Conservation (phyloP, 352 stramenopile species). For the Globisporangium spinosum region DNA sequence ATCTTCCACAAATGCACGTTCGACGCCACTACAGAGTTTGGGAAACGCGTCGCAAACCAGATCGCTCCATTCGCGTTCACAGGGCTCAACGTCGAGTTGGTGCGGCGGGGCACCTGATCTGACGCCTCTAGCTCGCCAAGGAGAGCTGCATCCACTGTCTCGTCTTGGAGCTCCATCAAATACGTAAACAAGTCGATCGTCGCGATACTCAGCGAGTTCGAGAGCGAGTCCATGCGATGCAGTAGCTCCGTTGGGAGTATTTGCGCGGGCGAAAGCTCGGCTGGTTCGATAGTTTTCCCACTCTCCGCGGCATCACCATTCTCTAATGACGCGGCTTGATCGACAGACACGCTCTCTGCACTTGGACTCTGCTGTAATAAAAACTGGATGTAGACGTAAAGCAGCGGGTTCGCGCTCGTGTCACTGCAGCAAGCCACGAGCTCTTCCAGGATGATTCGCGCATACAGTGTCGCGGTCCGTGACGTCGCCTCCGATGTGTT, state of each 20-base stretch:
- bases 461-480: slow-evolving; percentile 67
- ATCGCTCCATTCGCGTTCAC: slow-evolving; percentile 43
- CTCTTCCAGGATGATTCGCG: slow-evolving; percentile 77
- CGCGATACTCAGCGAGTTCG: slow-evolving; percentile 70
- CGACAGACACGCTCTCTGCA: background rate
- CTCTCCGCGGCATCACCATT: background rate
- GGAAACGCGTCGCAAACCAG: slow-evolving; percentile 81
- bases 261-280: slow-evolving; percentile 17
- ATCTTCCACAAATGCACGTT: slow-evolving; percentile 85
- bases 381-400: slow-evolving; percentile 78
- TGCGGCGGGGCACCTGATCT: background rate
- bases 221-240: slow-evolving; percentile 78
- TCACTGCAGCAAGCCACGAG: slow-evolving; percentile 66
- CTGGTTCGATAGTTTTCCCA: background rate
- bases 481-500: slow-evolving; percentile 65
- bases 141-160: slow-evolving; percentile 52
- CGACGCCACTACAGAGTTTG: slow-evolving; percentile 65
- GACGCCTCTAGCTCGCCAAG: slow-evolving; percentile 26
- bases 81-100: slow-evolving; percentile 21
- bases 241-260: slow-evolving; percentile 67
- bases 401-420: slow-evolving; percentile 67
- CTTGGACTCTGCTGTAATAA: slow-evolving; percentile 41
- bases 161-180: slow-evolving; percentile 65
- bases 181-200: slow-evolving; percentile 82
- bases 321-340: background rate